Percentiles rank a stretch among this genome's conserved stretches.
phyloP scores from a whole-genome alignment of 2,329 filamentous ascomycete species.

The Fusarium succisae region DNA sequence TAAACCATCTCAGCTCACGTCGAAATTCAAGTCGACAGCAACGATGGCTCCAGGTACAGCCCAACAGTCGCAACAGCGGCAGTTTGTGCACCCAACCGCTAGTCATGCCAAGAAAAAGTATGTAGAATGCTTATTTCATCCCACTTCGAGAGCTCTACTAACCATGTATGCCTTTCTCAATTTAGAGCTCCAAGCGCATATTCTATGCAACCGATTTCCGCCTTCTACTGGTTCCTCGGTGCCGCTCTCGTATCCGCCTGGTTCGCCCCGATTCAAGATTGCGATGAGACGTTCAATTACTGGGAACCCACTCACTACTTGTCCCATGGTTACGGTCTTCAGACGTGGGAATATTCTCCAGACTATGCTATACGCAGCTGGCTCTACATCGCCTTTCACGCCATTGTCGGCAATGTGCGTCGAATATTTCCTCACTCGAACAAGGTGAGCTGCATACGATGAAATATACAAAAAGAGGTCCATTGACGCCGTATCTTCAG shows the following conservation, averaged over 20 bases:
- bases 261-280: constrained; percentile 94
- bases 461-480: background rate
- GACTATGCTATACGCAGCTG: constrained; percentile 95
- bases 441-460: constrained; percentile 55
- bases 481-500: constrained; percentile 45
- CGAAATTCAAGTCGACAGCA: constrained; percentile 26
- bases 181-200: constrained; percentile 61
- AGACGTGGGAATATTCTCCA: constrained; percentile 99
- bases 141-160: constrained; percentile 5
- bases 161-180: background rate
- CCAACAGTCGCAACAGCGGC: constrained; percentile 41
- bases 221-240: constrained; percentile 82
- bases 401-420: constrained; percentile 73
- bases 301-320: constrained; percentile 98
- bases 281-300: constrained; percentile 99
- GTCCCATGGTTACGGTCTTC: constrained; percentile 88
- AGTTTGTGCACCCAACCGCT: constrained; percentile 60
- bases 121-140: background rate
- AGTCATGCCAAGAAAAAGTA: constrained; percentile 64
- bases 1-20: constrained; percentile 29
- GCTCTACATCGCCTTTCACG: constrained; percentile 87
- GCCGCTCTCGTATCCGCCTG: constrained; percentile 80
- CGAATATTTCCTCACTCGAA: constrained; percentile 69
- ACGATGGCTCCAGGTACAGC: constrained; percentile 53
- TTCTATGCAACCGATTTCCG: constrained; percentile 75